phyloP scores from a whole-genome alignment of 169 alveolate genomes.

The Eimeria praecox region DNA sequence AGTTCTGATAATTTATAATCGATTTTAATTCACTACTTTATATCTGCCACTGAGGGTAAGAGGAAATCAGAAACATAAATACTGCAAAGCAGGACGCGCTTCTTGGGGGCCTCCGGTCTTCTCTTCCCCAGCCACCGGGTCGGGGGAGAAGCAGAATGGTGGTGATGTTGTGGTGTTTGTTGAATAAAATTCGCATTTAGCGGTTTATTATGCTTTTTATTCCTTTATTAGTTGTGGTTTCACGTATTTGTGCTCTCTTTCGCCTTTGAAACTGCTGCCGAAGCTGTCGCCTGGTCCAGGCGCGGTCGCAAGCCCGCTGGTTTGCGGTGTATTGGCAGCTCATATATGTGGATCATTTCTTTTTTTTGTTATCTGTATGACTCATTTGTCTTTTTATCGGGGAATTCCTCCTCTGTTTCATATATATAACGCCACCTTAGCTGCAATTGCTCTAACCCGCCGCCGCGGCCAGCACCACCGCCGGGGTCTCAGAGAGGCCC shows the following conservation, averaged over 20 bases:
- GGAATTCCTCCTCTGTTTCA: neutral
- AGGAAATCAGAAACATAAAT: neutral
- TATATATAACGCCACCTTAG: neutral
- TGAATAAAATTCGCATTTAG: neutral
- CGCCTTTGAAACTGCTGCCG: neutral
- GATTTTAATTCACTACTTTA: too few species aligned
- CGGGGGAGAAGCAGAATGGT: neutral
- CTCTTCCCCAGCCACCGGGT: neutral
- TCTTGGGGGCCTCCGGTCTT: neutral
- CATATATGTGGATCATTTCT: neutral
- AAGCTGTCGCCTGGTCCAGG: neutral
- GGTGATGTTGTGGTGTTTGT: too few species aligned
- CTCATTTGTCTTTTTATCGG: too few species aligned
- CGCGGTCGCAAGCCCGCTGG: constrained; percentile 30
- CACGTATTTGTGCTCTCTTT: neutral
- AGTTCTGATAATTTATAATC: too few species aligned
- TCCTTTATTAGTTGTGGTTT: neutral
- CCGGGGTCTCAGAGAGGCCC: neutral
- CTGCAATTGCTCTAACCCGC: too few species aligned
- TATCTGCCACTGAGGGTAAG: neutral
- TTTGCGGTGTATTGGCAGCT: neutral
- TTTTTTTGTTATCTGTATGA: too few species aligned
- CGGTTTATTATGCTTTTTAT: neutral
- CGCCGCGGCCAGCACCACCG: too few species aligned
- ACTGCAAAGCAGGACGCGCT: neutral